Percentiles rank a stretch among this genome's conserved stretches.
Conservation (phyloP, 352 stramenopile genomes). For the Peronospora destructor region DNA sequence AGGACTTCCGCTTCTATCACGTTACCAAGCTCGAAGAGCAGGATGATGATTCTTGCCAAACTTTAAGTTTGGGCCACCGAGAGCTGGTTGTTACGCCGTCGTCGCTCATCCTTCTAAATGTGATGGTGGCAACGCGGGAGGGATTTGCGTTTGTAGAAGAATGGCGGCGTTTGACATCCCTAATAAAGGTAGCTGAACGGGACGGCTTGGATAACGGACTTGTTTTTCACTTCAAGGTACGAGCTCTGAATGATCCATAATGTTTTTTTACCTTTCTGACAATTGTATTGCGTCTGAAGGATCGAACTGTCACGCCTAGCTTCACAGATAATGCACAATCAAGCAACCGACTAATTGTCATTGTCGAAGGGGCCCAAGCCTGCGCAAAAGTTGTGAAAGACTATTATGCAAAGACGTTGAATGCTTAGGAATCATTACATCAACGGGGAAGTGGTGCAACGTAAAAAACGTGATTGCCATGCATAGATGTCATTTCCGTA, state of each 20-base stretch:
- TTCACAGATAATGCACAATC: constrained; percentile 3
- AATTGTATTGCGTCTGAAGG: constrained; percentile 3
- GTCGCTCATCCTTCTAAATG: constrained; percentile 40
- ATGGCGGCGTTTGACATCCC: constrained; percentile 39
- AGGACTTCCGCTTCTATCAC: constrained; percentile 46
- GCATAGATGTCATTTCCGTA: constrained; percentile 13
- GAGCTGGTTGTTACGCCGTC: constrained; percentile 64
- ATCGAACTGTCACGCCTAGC: constrained; percentile 1
- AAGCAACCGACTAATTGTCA: constrained; percentile 21
- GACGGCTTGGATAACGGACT: constrained; percentile 56
- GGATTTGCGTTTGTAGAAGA: constrained; percentile 56
- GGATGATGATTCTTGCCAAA: constrained; percentile 12
- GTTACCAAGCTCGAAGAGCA: constrained; percentile 33
- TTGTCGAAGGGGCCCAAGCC: constrained; percentile 19
- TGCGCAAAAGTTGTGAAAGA: constrained; percentile 23
- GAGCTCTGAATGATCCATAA: background rate
- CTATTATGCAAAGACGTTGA: constrained; percentile 12
- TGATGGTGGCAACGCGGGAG: constrained; percentile 35
- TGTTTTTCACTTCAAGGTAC: constrained; percentile 73
- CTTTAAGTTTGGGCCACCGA: constrained; percentile 42
- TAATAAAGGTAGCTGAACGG: constrained; percentile 51
- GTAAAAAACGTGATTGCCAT: constrained; percentile 10
- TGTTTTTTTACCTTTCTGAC: background rate
- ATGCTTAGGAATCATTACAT: constrained; percentile 7
- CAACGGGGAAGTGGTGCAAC: background rate